Conservation (phyloP, 768 basidiomycete species). For the Neoboletus magnificus region DNA sequence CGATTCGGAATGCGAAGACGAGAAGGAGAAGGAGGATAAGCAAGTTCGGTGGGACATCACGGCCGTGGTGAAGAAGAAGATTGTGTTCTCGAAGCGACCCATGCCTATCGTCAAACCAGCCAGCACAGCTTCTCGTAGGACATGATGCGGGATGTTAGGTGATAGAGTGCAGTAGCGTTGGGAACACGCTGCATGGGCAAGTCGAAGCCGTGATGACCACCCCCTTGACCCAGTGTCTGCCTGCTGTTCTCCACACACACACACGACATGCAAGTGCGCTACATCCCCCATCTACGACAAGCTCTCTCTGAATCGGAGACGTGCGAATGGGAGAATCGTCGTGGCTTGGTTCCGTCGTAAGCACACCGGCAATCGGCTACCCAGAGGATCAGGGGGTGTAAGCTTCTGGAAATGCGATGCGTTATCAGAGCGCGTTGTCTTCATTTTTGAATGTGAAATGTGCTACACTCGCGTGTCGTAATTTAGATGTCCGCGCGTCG, state of each 20-base stretch:
- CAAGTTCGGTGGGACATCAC: conserved; percentile 54
- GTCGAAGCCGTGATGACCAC: neutral
- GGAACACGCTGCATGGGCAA: conserved; percentile 12
- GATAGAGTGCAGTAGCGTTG: conserved; percentile 12
- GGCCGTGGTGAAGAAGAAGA: conserved; percentile 76
- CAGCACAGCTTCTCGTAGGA: conserved; percentile 20
- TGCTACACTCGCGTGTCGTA: neutral
- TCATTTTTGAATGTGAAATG: neutral
- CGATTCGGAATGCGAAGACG: neutral
- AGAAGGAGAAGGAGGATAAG: neutral
- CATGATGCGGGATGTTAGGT: conserved; percentile 6
- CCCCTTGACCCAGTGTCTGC: conserved; percentile 19
- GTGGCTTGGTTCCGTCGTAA: neutral
- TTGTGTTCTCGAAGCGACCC: conserved; percentile 79
- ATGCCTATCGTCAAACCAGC: conserved; percentile 57
- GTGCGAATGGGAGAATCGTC: neutral
- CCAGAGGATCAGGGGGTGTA: neutral
- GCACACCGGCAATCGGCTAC: neutral
- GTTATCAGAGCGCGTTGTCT: neutral
- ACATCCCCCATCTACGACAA: neutral
- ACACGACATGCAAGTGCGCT: neutral
- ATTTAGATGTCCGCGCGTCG: conserved; percentile 8
- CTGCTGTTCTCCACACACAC: neutral
- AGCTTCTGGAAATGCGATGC: neutral
- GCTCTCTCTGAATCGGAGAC: neutral